These are phyloP conservation scores for Cyberlindnera saturnus DNA, from an alignment of 805 yeast genomes.

Conservation along the genomic window DNA sequence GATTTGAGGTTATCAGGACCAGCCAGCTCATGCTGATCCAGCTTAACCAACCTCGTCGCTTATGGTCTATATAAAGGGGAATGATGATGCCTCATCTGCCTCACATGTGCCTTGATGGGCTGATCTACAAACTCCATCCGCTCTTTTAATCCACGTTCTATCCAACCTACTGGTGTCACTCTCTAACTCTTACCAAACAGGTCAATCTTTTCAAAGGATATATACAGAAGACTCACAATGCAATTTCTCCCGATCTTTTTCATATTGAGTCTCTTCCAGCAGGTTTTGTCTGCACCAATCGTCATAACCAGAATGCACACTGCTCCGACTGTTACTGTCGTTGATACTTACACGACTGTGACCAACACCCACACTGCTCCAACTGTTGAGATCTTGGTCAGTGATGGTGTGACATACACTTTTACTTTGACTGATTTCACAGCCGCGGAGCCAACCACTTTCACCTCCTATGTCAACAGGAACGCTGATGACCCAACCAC, in stretches of 20 bases:
- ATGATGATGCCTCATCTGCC: no score
- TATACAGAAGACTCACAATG: conserved; percentile 5
- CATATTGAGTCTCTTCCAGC: conserved; percentile 7
- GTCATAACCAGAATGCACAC: conserved; percentile 50
- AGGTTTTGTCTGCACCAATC: conserved; percentile 30
- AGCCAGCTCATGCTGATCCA: no score
- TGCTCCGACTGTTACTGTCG: conserved; percentile 45
- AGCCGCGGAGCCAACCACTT: conserved; percentile 30
- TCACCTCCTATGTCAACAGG: conserved; percentile 23
- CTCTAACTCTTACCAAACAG: conserved; percentile 4
- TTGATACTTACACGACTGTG: conserved; percentile 34
- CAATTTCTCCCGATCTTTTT: conserved; percentile 9
- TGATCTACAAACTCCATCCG: not conserved
- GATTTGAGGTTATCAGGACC: no score
- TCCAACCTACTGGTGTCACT: not conserved
- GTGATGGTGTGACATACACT: conserved; percentile 32
- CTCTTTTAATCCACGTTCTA: not conserved
- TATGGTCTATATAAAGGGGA: no score
- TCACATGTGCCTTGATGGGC: no score
- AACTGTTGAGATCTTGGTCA: conserved; percentile 32
- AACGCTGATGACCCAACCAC: conserved; percentile 4
- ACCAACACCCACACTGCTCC: conserved; percentile 35
- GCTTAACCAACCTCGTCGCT: no score
- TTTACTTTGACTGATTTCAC: conserved; percentile 33
- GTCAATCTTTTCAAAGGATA: conserved; percentile 4